Percentiles rank a stretch among this genome's conserved stretches.
phyloP scores from a whole-genome alignment of 371 early-diverging fungal genomes.

The Apophysomyces ossiformis region DNA sequence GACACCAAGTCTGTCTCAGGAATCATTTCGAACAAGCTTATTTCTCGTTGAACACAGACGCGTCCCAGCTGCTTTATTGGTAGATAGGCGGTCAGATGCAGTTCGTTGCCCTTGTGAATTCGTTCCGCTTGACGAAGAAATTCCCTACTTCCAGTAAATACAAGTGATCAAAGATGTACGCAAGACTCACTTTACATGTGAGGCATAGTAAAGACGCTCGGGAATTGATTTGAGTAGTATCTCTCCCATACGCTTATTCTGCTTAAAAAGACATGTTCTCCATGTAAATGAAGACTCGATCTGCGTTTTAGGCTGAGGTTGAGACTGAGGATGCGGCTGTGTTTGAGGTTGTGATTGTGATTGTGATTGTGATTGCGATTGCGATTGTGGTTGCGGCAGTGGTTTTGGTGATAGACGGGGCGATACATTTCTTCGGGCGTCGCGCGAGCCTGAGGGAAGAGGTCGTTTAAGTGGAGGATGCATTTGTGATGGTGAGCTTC shows the following conservation, averaged over 20 bases:
- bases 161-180: background rate
- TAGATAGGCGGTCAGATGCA: conserved; percentile 13
- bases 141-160: background rate
- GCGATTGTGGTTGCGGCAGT: too few species aligned
- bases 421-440: background rate
- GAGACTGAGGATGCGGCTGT: too few species aligned
- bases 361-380: too few species aligned
- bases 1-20: background rate
- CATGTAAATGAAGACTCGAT: background rate
- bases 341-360: too few species aligned
- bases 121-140: conserved; percentile 8
- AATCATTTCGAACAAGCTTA: conserved; percentile 7
- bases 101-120: background rate
- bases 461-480: background rate
- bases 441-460: background rate
- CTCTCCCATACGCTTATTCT: background rate
- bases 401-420: conserved; percentile 2
- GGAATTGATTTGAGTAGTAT: background rate
- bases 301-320: too few species aligned
- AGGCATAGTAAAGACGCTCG: background rate
- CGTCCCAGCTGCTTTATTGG: conserved; percentile 1
- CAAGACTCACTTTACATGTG: background rate
- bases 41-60: background rate
- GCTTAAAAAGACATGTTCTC: background rate
- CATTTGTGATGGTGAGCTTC: background rate